Evolutionary conservation across 305 asterid genomes (phyloP), one percentile per base, ranked within the genome.

Genomic region (Ajuga reptans): DNA sequence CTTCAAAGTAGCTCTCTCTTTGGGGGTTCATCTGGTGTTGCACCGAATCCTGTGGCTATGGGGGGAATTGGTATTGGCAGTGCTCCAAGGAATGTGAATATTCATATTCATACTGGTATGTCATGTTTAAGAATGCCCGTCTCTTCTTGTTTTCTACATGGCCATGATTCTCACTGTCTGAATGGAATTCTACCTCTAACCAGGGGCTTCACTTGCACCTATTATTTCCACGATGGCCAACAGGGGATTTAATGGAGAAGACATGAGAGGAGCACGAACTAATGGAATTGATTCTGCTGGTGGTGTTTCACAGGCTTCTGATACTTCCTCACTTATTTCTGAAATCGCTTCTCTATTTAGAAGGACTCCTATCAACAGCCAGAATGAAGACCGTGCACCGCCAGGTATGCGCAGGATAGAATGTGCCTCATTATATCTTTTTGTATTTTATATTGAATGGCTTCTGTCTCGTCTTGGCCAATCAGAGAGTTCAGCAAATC

Each of bases 91-190:
- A 84, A 88, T 81, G 90, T 92, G 54, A 90, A 88, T 78, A 87
- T 90, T 60, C 97, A 92, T 74, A 88, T 92, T 73, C 95, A 90
- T 77, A 43, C 96, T 41, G 96, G 98, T 89, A 81, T 18, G 86
- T 50, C 66, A 17, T 51, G 15, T 75, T 58, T 36, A 45, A 70
- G 24, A 64, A 2, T 43, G 29, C 39, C 45, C 21, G 3, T 43
- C 14, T 3, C 58, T 41, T 29, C 60, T 41, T 2, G 24, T 62
- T 64, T 52, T 49, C 33, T 61, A 14, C 18, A 21, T 54, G 9
- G 18, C n/a, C 31, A 15, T 34, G 58, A 27, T 56, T 45, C 61
- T 55, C 55, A 55, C 21, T 4, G 17, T 66, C 42, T 51, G 62
- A 31, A 17, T 36, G 68, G 33, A 60, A 54, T 50, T 37, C 34